Base-by-base conservation (phyloP, 495 filamentous ascomycete species). In the Parmelia sp. region DNA sequence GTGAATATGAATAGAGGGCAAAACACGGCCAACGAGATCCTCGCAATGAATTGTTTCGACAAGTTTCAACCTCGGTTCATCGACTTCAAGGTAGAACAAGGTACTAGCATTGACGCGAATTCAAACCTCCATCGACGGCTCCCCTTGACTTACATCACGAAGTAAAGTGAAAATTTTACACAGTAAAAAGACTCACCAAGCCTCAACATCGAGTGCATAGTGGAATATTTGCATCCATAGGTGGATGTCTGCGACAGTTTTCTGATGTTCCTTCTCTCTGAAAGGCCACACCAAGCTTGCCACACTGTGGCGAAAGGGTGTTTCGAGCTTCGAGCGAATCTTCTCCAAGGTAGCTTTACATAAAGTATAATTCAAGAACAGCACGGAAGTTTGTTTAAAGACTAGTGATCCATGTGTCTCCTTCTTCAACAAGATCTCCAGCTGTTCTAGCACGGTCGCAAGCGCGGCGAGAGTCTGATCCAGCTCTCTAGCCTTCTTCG, bases 341-440 rank as follows among this genome's bases (percentile, higher is more conserved):
- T 35, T 2, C 10, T 39, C 23, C 0, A 61, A 45, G 3, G 35
- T 21, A 8, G 35, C 33, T n/a, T 23, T 8, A 33, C 42, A 61
- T 51, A 31, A 19, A 15, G 25, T 4, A 5, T 61, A 37, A 4
- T 31, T 29, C 33, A 37, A 29, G 14, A 61, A 21, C 7, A 61
- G 60, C 0, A 61, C 44, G 19, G 60, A 61, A 19, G 60, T 61
- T 31, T 61, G 25, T 17, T 61, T 10, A n/a, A 61, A 61, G 27
- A 23, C 37, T 29, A 17, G 4, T 14, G 29, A 1, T 6, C 21
- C 60, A 53, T 36, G n/a, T 47, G 25, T 25, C 25, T 61, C 60
- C 31, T 36, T 40, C 14, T 40, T 40, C 10, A 36, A 10, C 10
- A 36, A 36, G 4, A 5, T 36, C 5, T 36, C 35, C 10, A 36